Evolutionary conservation across 305 asterid genomes (phyloP).

Genomic region (Solanum hybrid): DNA sequence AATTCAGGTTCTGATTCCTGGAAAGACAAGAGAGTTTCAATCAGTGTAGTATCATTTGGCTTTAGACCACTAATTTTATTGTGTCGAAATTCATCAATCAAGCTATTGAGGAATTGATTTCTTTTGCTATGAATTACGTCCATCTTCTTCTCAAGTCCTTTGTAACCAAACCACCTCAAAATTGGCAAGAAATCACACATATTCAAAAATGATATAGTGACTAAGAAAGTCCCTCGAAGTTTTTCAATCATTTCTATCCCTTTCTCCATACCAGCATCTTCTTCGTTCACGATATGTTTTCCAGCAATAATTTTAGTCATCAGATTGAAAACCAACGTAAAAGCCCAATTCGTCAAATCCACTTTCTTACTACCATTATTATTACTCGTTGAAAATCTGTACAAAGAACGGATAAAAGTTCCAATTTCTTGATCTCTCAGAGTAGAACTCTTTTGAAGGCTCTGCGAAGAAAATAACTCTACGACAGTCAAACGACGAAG

Average conservation of each 20-base stretch:
- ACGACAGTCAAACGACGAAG: constrained; percentile 15
- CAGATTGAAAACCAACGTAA: neutral
- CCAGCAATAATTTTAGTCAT: constrained; percentile 14
- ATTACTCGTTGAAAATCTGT: neutral
- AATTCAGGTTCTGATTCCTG: constrained; percentile 28
- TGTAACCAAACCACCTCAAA: constrained; percentile 20
- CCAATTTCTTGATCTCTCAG: constrained; percentile 17
- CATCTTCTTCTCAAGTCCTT: constrained; percentile 17
- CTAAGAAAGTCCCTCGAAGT: neutral
- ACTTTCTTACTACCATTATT: neutral
- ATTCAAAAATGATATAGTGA: neutral
- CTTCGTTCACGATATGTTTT: neutral
- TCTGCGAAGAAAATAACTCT: constrained; percentile 8
- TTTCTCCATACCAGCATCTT: constrained; percentile 9
- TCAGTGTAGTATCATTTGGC: neutral
- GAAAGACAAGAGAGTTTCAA: constrained; percentile 8
- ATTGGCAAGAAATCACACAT: constrained; percentile 22
- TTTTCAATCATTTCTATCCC: constrained; percentile 9
- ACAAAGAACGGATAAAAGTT: constrained; percentile 1
- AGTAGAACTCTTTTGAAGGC: constrained; percentile 11
- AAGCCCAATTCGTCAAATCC: constrained; percentile 11
- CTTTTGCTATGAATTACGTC: constrained; percentile 9
- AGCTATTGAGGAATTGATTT: constrained; percentile 11
- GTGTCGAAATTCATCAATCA: constrained; percentile 11
- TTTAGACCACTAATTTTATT: neutral